Percentiles rank a stretch among this genome's conserved stretches.
Conservation (phyloP, 352 stramenopile genomes). For the Thalassiosira exigua region DNA sequence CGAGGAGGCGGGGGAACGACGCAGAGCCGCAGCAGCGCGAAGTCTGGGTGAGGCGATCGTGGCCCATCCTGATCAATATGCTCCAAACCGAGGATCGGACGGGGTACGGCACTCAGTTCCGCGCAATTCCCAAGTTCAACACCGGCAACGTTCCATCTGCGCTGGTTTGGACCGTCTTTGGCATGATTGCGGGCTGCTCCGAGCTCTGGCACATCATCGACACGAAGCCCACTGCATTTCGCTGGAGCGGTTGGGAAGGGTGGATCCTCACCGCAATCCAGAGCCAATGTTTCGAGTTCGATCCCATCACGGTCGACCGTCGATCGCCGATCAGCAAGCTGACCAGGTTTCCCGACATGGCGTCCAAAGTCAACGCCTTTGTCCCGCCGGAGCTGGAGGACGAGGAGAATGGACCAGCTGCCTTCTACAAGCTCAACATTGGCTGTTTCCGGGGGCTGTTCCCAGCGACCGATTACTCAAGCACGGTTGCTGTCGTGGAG, state of each 20-base stretch:
- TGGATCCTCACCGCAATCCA: slow-evolving; percentile 4
- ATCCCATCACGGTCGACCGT: slow-evolving; percentile 1
- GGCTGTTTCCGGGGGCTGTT: slow-evolving; percentile 6
- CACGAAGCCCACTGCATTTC: slow-evolving; percentile 6
- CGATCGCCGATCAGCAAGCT: slow-evolving; percentile 18
- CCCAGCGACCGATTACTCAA: slow-evolving; percentile 1
- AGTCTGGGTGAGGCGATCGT: no score
- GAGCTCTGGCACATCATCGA: no score
- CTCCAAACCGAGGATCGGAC: no score
- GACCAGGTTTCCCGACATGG: not conserved
- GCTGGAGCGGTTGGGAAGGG: slow-evolving; percentile 5
- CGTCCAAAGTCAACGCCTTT: slow-evolving; percentile 9
- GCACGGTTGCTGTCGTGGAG: not conserved
- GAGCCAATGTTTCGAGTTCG: not conserved
- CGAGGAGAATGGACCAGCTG: not conserved
- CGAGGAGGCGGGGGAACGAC: not conserved
- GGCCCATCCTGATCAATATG: no score
- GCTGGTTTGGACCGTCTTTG: no score
- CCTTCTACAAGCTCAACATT: slow-evolving; percentile 14
- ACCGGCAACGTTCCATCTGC: no score
- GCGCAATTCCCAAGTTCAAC: no score
- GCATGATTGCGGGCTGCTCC: no score
- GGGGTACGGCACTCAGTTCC: no score
- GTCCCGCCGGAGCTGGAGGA: not conserved
- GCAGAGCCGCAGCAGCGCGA: no score